Conservation (phyloP, 2,329 filamentous ascomycete genomes). For the Blumeria hordei region DNA sequence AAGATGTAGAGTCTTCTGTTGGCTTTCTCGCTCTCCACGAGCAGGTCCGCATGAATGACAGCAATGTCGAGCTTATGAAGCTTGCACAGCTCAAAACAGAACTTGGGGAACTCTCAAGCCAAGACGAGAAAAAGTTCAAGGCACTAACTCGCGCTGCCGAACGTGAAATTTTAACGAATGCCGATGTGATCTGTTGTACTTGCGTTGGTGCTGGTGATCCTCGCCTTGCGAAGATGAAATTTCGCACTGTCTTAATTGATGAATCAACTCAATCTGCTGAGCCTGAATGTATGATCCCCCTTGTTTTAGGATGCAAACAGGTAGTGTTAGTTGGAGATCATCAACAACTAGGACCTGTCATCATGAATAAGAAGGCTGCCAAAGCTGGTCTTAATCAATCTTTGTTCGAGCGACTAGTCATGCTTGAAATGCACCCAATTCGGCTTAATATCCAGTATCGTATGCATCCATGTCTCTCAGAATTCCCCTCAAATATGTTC, state of each 20-base stretch:
- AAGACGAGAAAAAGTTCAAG: constrained; percentile 98
- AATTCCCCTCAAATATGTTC: constrained; percentile 99
- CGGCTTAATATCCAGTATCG: constrained; percentile 93
- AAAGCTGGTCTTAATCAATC: constrained; percentile 96
- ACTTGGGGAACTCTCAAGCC: constrained; percentile 71
- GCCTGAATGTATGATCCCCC: constrained; percentile 94
- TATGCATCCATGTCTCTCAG: constrained; percentile 93
- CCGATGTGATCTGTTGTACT: constrained; percentile 96
- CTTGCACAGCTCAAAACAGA: constrained; percentile 83
- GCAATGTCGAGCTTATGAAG: constrained; percentile 79
- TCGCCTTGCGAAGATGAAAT: constrained; percentile 88
- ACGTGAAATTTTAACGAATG: constrained; percentile 80
- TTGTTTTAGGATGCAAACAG: constrained; percentile 94
- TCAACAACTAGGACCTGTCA: constrained; percentile 90
- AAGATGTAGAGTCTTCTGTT: constrained; percentile 96
- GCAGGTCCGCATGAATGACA: constrained; percentile 93
- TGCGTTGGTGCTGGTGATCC: constrained; percentile 95
- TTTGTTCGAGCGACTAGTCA: constrained; percentile 89
- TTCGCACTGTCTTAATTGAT: constrained; percentile 91
- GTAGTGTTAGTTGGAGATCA: constrained; percentile 97
- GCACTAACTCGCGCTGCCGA: constrained; percentile 83
- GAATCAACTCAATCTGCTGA: constrained; percentile 96
- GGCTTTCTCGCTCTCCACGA: constrained; percentile 88
- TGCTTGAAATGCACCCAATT: constrained; percentile 73
- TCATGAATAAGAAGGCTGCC: constrained; percentile 99